These are phyloP conservation scores for Sabuloglossum arenarium DNA, from an alignment of 495 filamentous ascomycete species.

Conservation along the genomic window DNA sequence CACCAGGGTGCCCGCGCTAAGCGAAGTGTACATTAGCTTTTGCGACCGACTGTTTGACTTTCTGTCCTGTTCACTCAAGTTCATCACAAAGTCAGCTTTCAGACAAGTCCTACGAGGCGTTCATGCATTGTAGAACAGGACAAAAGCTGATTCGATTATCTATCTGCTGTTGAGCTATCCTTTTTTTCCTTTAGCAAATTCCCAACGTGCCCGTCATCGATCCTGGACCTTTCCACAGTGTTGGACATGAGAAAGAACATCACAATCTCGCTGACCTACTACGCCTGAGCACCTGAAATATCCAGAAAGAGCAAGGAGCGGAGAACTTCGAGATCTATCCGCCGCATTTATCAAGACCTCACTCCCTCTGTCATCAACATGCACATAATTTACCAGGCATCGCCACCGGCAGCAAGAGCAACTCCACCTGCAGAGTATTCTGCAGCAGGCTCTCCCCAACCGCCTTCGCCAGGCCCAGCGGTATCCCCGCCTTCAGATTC, in stretches of 20 bases:
- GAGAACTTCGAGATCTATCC: not conserved
- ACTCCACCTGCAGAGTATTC: too few species aligned
- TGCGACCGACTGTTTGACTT: too few species aligned
- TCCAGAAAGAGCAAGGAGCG: not conserved
- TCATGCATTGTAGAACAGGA: too few species aligned
- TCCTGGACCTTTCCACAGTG: not conserved
- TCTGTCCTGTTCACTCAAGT: too few species aligned
- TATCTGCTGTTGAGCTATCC: not conserved
- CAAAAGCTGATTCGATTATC: not conserved
- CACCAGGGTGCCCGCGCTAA: too few species aligned
- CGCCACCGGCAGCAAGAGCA: not conserved
- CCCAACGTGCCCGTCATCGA: not conserved
- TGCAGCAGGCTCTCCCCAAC: not conserved
- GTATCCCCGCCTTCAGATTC: not conserved
- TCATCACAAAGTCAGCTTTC: too few species aligned
- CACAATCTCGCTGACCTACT: not conserved
- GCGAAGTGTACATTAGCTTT: too few species aligned
- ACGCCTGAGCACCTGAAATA: not conserved
- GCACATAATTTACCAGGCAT: not conserved
- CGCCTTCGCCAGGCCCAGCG: not conserved
- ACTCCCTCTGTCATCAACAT: not conserved
- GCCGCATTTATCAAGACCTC: not conserved
- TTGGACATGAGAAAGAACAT: not conserved
- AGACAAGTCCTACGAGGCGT: too few species aligned
- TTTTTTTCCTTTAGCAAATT: not conserved